Evolutionary conservation across 108 stramenopile species (phyloP), one percentile per base, ranked within the genome.

Genomic region (Epithemia pelagica): DNA sequence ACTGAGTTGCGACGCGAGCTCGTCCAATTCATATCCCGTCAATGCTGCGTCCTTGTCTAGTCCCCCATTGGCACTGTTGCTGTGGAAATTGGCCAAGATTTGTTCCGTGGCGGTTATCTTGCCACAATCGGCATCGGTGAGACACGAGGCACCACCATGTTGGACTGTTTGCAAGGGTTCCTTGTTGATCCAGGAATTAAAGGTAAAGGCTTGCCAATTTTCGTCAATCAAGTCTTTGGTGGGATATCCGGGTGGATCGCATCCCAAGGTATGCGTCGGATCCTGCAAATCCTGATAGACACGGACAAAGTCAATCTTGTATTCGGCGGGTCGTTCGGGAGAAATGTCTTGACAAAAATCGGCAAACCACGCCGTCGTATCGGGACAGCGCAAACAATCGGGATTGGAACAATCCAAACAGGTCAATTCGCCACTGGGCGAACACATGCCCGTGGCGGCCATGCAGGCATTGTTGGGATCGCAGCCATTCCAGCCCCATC

Each of bases 401-500:
- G 66, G 66, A 29, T 67, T 30, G 54, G 30, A 23, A 32, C 66
- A 67, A 57, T 67, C 66, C 24, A 32, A 29, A 56, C 66, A 67
- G 19, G 31, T 57, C n/a, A 57, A 57, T 57, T 67, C 30, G 1
- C 66, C 55, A 0, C 31, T 31, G 15, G 29, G 25, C 8, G 57
- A 67, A 28, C 57, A 67, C 54, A 58, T 32, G 31, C 57, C 66
- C 30, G 28, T 57, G 20, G 53, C 66, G 1, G 46, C 28, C 27
- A 65, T 8, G 28, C 64, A 65, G 28, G 64, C n/a, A 52, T 65
- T 51, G 10, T 52, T 26, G 1, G 46, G 37, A 26, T 22, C 24
- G 51, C 64, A 65, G 64, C 52, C 46, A 52, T 65, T 65, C 64
- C 64, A 65, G 2, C 64, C 64, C 66, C 66, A 67, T 22, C 26